These are phyloP conservation scores for Galeopsis tetrahit DNA, from an alignment of 257 asterid species.

Conservation along the genomic window DNA sequence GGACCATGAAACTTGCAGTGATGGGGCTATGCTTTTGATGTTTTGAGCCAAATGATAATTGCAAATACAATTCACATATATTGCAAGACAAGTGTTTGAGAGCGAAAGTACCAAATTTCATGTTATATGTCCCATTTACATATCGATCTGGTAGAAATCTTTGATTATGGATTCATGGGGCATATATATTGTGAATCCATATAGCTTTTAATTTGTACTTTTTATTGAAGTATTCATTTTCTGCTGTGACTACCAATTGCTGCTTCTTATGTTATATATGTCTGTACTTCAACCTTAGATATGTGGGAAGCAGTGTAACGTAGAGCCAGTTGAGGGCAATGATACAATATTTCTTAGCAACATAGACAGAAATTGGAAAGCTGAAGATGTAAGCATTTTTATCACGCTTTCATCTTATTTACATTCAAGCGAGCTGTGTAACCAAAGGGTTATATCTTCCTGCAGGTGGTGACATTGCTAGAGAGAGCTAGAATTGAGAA, in stretches of 20 bases:
- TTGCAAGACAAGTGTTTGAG: not conserved
- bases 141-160: not conserved
- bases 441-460: constrained; percentile 28
- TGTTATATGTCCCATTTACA: not conserved
- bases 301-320: constrained; percentile 65
- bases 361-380: constrained; percentile 73
- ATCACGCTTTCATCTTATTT: constrained; percentile 26
- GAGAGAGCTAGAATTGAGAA: constrained; percentile 62
- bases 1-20: not conserved
- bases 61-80: not conserved
- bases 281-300: constrained; percentile 48
- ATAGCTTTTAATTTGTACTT: not conserved
- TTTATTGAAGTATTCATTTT: not conserved
- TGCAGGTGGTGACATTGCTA: constrained; percentile 57
- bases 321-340: constrained; percentile 60
- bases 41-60: not conserved
- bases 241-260: not conserved
- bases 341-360: constrained; percentile 70
- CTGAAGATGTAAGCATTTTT: constrained; percentile 61
- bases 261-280: constrained; percentile 36
- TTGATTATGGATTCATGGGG: constrained; percentile 4
- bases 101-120: not conserved
- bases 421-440: constrained; percentile 30
- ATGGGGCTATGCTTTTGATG: not conserved
- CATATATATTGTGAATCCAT: not conserved